A percentile compares a stretch with the other conserved stretches of the same genome.
phyloP scores from a whole-genome alignment of 805 yeast species.

The Starmerella gropengiesseri region DNA sequence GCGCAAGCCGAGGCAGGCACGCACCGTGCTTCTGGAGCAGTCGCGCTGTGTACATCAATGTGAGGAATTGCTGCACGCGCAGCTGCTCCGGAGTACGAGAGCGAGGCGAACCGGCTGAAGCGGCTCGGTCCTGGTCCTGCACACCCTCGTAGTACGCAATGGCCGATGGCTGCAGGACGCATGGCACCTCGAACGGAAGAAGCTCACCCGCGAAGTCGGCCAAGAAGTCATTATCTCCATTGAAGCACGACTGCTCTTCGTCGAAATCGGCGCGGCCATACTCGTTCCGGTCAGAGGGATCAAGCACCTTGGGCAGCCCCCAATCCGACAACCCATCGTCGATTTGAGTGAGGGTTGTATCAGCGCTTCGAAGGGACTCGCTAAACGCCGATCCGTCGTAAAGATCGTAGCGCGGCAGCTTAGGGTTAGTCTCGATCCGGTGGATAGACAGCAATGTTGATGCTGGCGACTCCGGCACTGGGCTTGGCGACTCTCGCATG shows the following conservation, averaged over 20 bases:
- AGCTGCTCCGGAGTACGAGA: not conserved
- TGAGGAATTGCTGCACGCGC: not conserved
- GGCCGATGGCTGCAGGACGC: too few relatives aligned
- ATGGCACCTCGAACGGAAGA: too few relatives aligned
- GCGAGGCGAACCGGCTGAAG: not conserved
- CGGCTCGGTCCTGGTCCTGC: not conserved
- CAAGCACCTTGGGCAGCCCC: slow-evolving; percentile 26
- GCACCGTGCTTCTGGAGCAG: not conserved
- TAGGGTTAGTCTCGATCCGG: not conserved
- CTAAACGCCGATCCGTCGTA: not conserved
- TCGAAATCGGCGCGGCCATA: too few relatives aligned
- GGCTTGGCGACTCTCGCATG: too few relatives aligned
- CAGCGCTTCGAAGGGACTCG: not conserved
- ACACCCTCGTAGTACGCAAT: not conserved
- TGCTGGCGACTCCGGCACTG: slow-evolving; percentile 10
- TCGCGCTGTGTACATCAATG: not conserved
- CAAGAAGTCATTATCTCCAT: too few relatives aligned
- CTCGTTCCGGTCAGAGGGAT: too few relatives aligned
- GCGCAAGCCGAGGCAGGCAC: not conserved
- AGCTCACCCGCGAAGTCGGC: too few relatives aligned
- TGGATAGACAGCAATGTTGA: slow-evolving; percentile 3
- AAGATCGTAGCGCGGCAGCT: not conserved
- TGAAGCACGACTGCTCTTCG: too few relatives aligned
- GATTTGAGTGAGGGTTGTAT: slow-evolving; percentile 10
- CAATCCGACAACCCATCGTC: slow-evolving; percentile 27